phyloP scores from a whole-genome alignment of 2,329 filamentous ascomycete species.

The Ilyonectria destructans region DNA sequence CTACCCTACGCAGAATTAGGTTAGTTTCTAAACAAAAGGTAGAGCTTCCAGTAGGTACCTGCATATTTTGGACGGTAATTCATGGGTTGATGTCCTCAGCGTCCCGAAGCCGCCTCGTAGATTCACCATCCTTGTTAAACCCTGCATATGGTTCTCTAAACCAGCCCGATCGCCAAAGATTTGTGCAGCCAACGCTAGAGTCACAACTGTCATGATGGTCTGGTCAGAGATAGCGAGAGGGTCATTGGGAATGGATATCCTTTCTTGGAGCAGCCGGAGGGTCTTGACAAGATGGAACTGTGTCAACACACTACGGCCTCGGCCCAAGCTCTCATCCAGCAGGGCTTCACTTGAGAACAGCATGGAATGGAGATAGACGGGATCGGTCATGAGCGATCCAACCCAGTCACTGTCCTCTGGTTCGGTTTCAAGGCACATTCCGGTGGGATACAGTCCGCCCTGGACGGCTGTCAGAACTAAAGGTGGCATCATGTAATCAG shows the following conservation, averaged over 20 bases:
- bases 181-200: conserved; percentile 34
- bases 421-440: conserved; percentile 41
- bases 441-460: conserved; percentile 35
- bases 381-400: conserved; percentile 34
- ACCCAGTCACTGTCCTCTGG: conserved; percentile 36
- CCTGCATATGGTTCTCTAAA: conserved; percentile 36
- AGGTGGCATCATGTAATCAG: neutral
- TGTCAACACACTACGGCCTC: conserved; percentile 20
- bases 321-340: conserved; percentile 21
- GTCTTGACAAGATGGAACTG: conserved; percentile 44
- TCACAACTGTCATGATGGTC: conserved; percentile 41
- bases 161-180: conserved; percentile 32
- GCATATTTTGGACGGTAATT: conserved; percentile 43
- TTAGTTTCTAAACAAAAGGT: neutral
- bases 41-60: conserved; percentile 24
- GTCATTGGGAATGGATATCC: conserved; percentile 21
- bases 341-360: conserved; percentile 37
- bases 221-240: conserved; percentile 29
- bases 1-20: conserved; percentile 25
- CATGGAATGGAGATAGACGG: conserved; percentile 40
- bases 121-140: conserved; percentile 38
- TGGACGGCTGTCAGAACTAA: conserved; percentile 6
- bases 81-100: conserved; percentile 37
- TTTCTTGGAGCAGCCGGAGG: conserved; percentile 36
- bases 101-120: conserved; percentile 39